Base-by-base conservation (phyloP, 176 grass and related monocot species). In the Lolium perenne region DNA sequence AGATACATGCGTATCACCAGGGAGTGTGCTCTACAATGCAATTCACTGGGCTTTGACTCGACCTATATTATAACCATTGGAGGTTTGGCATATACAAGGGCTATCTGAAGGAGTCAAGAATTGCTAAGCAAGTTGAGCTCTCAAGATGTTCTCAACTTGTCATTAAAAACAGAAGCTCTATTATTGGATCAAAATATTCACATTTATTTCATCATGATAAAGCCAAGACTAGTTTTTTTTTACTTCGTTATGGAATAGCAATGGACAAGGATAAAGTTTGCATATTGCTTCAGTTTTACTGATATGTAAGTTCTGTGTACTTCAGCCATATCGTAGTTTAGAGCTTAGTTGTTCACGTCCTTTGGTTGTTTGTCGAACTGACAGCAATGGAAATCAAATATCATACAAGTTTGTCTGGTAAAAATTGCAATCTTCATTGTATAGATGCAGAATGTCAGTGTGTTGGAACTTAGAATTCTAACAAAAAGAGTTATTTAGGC, bases 51-150 rank as follows among this genome's bases (percentile, higher is more conserved):
- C 82, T 94, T 47, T 94, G 90, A 92, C 85, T 76, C 70, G 46
- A 86, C 90, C 8, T 94, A 94, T 54, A 80, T 57, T 57, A 77
- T 87, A 83, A 61, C 89, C 53, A 83, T 92, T 26, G 90, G 92
- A 87, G 89, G 90, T 80, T 51, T 92, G 32, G 26, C 69, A 66
- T 69, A 88, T 35, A 35, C 32, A 90, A 92, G 77, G 82, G 90
- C n/a, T 75, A 80, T 86, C 74, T 84, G 20, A 83, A 82, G 45
- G 87, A 90, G 90, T 82, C 93, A 63, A 69, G 74, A 90, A 77
- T 67, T 88, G 58, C 61, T 92, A 71, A 72, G 14, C 49, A 72
- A 76, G 53, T 53, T 94, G 43, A 83, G 67, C 77, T 88, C 78
- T 49, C 87, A 51, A 80, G 87, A 86, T 85, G 61, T 94, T 66